A percentile compares a stretch with the other conserved stretches of the same genome.
Evolutionary conservation across 2,329 filamentous ascomycete genomes (phyloP).

Genomic region (Lasiodiplodia hormozganensis): DNA sequence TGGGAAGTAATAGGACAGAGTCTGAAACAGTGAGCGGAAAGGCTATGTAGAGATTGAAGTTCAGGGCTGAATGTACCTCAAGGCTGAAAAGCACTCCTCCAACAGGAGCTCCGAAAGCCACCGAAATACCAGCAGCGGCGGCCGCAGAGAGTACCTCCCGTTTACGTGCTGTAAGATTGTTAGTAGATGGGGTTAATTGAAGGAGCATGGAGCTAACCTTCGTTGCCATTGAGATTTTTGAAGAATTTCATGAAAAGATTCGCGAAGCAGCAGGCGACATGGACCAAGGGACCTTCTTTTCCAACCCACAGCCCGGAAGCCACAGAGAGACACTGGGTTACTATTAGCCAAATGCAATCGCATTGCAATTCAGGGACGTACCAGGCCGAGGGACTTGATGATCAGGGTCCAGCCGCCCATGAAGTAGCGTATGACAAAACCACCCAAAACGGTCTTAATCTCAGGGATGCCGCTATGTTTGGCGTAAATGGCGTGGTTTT

Average conservation of each 20-base stretch:
- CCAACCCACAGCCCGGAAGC: constrained; percentile 96
- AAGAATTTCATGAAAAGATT: constrained; percentile 94
- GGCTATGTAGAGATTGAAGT: not conserved
- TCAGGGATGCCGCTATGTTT: constrained; percentile 97
- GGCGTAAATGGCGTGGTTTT: constrained; percentile 84
- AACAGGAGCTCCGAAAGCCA: constrained; percentile 92
- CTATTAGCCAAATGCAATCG: constrained; percentile 37
- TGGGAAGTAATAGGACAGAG: constrained; percentile 96
- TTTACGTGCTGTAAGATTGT: constrained; percentile 72
- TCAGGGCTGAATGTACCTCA: constrained; percentile 62
- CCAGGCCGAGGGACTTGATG: constrained; percentile 87
- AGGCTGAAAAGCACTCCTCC: constrained; percentile 94
- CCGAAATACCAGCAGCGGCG: constrained; percentile 89
- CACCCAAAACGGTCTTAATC: constrained; percentile 94
- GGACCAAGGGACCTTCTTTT: constrained; percentile 93
- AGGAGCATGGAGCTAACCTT: constrained; percentile 62
- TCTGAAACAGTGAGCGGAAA: constrained; percentile 56
- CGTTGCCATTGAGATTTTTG: constrained; percentile 79
- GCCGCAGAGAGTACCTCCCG: constrained; percentile 92
- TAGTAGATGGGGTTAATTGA: constrained; percentile 30
- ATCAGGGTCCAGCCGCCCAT: constrained; percentile 86
- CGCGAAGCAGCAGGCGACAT: constrained; percentile 95
- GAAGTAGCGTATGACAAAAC: constrained; percentile 89
- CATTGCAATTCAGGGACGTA: constrained; percentile 43
- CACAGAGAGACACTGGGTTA: constrained; percentile 79